Evolutionary conservation across 306 rosid genomes (phyloP).

Genomic region (Fagus sylvatica): DNA sequence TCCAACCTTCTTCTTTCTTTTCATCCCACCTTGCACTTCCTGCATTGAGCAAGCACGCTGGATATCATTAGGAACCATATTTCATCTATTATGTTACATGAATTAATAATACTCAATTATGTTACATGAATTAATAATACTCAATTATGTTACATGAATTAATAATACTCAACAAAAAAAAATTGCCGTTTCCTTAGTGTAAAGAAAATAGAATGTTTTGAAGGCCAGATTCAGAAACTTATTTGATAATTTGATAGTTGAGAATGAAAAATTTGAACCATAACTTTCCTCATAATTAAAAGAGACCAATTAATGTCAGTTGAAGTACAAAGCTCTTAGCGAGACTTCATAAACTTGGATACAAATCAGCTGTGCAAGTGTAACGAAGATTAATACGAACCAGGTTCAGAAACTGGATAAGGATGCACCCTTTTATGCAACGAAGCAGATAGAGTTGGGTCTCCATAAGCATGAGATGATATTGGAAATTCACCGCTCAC

Average conservation of each 20-base stretch:
- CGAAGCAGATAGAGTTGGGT: conserved; percentile 48
- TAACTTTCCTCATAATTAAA: too few relatives aligned
- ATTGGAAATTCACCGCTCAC: conserved; percentile 62
- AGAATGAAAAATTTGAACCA: too few relatives aligned
- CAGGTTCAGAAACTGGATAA: conserved; percentile 54
- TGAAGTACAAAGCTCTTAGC: not conserved
- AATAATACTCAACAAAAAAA: not conserved
- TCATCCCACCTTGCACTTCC: conserved; percentile 69
- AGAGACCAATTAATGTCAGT: too few relatives aligned
- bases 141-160: not conserved
- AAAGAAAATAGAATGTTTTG: too few relatives aligned
- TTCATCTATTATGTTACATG: not conserved
- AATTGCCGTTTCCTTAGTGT: not conserved
- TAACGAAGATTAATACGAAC: conserved; percentile 1
- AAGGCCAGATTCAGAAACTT: too few relatives aligned
- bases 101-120: not conserved
- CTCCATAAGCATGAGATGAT: conserved; percentile 53
- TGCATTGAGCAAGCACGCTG: conserved; percentile 31
- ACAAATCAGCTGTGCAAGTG: not conserved
- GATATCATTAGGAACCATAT: not conserved
- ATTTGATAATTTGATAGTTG: too few relatives aligned
- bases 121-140: not conserved
- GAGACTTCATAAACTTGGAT: not conserved
- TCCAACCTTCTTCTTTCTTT: conserved; percentile 64
- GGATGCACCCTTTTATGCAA: conserved; percentile 65